These are phyloP conservation scores for Mrakia frigida DNA, from an alignment of 768 basidiomycete genomes.

Conservation along the genomic window DNA sequence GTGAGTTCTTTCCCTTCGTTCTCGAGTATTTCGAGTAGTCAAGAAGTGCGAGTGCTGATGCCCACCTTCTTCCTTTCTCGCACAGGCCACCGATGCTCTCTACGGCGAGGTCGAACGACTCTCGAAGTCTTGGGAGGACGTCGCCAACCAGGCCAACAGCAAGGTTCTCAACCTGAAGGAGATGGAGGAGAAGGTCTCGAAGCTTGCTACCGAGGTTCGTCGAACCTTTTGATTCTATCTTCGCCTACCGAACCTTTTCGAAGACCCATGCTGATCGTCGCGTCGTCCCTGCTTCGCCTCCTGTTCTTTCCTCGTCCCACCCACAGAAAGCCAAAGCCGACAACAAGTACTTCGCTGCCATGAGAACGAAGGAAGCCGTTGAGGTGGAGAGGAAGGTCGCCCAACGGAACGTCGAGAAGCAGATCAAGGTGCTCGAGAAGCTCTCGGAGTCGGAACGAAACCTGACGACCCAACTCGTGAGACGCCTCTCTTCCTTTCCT, in stretches of 20 bases:
- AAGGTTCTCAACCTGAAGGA: slow-evolving; percentile 76
- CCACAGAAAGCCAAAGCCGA: slow-evolving; percentile 87
- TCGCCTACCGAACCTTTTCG: neutral
- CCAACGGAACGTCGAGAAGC: slow-evolving; percentile 56
- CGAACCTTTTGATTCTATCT: too few relatives aligned
- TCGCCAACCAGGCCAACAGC: slow-evolving; percentile 72
- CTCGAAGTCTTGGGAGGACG: slow-evolving; percentile 76
- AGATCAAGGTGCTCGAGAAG: slow-evolving; percentile 61
- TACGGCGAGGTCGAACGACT: slow-evolving; percentile 81
- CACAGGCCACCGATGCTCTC: slow-evolving; percentile 65
- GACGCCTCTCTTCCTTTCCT: slow-evolving; percentile 36
- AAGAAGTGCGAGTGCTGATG: neutral
- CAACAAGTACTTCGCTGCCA: slow-evolving; percentile 85
- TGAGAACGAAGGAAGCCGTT: slow-evolving; percentile 80
- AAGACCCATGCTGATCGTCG: slow-evolving; percentile 6
- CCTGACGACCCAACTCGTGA: slow-evolving; percentile 58
- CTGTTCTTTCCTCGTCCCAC: neutral
- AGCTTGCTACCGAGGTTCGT: slow-evolving; percentile 63
- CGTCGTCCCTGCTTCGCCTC: too few relatives aligned
- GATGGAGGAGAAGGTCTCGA: slow-evolving; percentile 67
- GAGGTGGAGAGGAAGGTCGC: slow-evolving; percentile 69
- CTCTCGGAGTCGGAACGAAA: slow-evolving; percentile 61
- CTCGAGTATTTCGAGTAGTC: neutral
- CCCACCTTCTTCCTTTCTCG: neutral
- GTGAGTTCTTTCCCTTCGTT: slow-evolving; percentile 47